Evolutionary conservation across 2,329 filamentous ascomycete species (phyloP).

Genomic region (Monosporascus sp.): DNA sequence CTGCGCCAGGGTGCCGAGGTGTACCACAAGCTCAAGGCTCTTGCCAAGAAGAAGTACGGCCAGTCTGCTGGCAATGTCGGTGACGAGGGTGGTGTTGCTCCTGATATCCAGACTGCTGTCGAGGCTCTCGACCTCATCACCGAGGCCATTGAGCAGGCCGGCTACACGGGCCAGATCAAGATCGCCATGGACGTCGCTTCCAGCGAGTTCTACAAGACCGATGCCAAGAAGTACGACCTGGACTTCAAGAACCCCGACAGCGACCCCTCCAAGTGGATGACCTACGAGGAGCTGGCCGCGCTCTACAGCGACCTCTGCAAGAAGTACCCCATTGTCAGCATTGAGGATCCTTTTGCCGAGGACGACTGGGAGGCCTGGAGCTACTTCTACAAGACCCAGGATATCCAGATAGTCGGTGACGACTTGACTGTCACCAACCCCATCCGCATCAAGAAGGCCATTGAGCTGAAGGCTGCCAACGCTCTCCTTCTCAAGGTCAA

Average conservation of each 20-base stretch:
- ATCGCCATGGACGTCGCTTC: constrained; percentile 99
- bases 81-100: constrained; percentile 98
- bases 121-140: constrained; percentile 97
- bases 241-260: constrained; percentile 99
- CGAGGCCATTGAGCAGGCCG: constrained; percentile 87
- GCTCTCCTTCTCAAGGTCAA: constrained; percentile 98
- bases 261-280: constrained; percentile 95
- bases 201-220: constrained; percentile 98
- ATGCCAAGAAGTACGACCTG: constrained; percentile 98
- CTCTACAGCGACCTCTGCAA: constrained; percentile 80
- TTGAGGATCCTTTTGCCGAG: constrained; percentile 98
- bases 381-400: constrained; percentile 99
- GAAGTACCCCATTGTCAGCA: constrained; percentile 98
- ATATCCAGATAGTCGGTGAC: constrained; percentile 98
- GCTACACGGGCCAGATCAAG: constrained; percentile 93
- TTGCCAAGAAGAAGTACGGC: constrained; percentile 99
- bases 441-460: constrained; percentile 98
- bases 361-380: constrained; percentile 99
- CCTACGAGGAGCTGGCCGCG: constrained; percentile 92
- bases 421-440: constrained; percentile 99
- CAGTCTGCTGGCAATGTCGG: constrained; percentile 98
- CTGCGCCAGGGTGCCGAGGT: constrained; percentile 95
- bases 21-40: constrained; percentile 94
- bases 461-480: constrained; percentile 98
- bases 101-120: constrained; percentile 94